These are phyloP conservation scores for Sequoia sempervirens DNA, from an alignment of 75 land plant species.

Conservation along the genomic window DNA sequence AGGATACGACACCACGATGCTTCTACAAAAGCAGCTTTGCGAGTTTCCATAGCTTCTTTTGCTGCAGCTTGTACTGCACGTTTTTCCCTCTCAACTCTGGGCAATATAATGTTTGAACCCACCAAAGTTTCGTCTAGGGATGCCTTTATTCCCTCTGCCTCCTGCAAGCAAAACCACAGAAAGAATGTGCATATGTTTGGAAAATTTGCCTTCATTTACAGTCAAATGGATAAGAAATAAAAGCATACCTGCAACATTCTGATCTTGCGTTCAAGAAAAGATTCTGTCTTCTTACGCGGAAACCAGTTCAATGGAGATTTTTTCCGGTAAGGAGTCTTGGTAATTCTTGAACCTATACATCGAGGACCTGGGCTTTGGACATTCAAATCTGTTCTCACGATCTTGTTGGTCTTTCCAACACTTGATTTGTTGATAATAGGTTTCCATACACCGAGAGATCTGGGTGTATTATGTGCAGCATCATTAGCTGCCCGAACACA, in stretches of 20 bases:
- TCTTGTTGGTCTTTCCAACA: conserved; percentile 6
- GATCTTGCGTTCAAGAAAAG: conserved; percentile 41
- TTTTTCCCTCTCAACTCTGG: conserved; percentile 34
- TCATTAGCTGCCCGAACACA: neutral
- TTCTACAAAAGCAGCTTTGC: conserved; percentile 35
- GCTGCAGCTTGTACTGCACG: conserved; percentile 38
- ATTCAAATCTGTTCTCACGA: neutral
- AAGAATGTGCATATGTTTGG: neutral
- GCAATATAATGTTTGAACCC: conserved; percentile 14
- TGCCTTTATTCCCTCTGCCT: conserved; percentile 19
- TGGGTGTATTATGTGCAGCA: neutral
- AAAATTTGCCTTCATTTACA: neutral
- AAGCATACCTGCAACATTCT: conserved; percentile 33
- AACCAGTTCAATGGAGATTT: conserved; percentile 32
- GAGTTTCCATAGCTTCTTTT: conserved; percentile 23
- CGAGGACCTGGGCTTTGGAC: neutral
- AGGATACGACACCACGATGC: conserved; percentile 48
- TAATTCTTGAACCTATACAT: neutral
- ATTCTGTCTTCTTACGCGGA: conserved; percentile 33
- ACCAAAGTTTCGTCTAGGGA: conserved; percentile 30
- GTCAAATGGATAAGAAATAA: neutral
- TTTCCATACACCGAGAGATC: conserved; percentile 2
- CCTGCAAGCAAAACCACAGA: conserved; percentile 12
- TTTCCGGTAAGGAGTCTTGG: conserved; percentile 12
- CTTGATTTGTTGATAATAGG: conserved; percentile 4